A percentile compares a stretch with the other conserved stretches of the same genome.
phyloP scores from a whole-genome alignment of 805 yeast genomes.

The Zygosaccharomyces kombuchaensis region DNA sequence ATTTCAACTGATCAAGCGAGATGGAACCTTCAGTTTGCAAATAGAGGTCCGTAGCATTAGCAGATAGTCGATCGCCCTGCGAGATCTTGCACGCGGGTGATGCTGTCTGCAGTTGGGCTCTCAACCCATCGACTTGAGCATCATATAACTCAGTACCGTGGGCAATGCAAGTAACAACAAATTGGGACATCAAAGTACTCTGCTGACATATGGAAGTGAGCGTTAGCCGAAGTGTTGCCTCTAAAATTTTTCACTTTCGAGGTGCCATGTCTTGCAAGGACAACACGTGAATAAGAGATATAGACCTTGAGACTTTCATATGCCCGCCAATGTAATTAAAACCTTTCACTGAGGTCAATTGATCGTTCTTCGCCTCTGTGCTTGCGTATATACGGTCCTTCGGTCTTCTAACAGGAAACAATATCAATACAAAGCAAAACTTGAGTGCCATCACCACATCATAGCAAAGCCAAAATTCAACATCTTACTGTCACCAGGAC shows the following conservation, averaged over 20 bases:
- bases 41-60: not conserved
- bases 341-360: not conserved
- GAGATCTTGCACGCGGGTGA: not conserved
- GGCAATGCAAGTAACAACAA: conserved; percentile 2
- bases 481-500: too few relatives aligned
- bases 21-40: not conserved
- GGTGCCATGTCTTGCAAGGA: not conserved
- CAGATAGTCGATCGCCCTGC: not conserved
- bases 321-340: too few relatives aligned
- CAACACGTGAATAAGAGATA: not conserved
- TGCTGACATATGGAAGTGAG: not conserved
- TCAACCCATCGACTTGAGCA: not conserved
- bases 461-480: too few relatives aligned
- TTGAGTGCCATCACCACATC: too few relatives aligned
- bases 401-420: too few relatives aligned
- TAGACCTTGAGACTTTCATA: too few relatives aligned
- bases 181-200: not conserved
- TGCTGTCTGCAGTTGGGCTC: not conserved
- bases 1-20: not conserved
- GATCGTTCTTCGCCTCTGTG: not conserved
- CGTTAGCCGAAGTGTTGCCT: not conserved
- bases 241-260: not conserved
- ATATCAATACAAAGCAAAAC: too few relatives aligned
- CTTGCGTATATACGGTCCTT: too few relatives aligned
- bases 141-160: not conserved